Percentiles rank a stretch among this genome's conserved stretches.
phyloP scores from a whole-genome alignment of 805 yeast genomes.

The Spathaspora arborariae region DNA sequence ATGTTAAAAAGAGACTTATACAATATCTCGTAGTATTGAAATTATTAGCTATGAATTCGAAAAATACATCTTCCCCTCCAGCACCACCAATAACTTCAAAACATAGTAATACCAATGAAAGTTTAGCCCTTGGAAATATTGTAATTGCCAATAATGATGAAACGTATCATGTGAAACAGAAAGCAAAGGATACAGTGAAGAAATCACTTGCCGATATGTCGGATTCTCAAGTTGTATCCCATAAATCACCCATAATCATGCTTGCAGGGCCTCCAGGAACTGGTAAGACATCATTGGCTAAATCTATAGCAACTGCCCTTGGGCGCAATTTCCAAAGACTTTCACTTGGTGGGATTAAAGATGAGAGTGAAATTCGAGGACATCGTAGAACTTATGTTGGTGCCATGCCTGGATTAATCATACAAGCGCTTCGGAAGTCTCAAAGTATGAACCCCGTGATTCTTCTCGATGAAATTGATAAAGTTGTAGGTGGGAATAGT shows the following conservation, averaged over 20 bases:
- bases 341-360: slow-evolving; percentile 83
- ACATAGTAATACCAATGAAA: neutral
- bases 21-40: slow-evolving; percentile 80
- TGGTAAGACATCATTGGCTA: slow-evolving; percentile 85
- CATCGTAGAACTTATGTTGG: slow-evolving; percentile 91
- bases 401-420: slow-evolving; percentile 82
- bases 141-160: slow-evolving; percentile 37
- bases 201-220: slow-evolving; percentile 6
- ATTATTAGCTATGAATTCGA: slow-evolving; percentile 43
- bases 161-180: slow-evolving; percentile 20
- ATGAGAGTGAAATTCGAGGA: slow-evolving; percentile 86
- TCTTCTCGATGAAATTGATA: slow-evolving; percentile 81
- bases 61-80: slow-evolving; percentile 7
- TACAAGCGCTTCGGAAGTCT: slow-evolving; percentile 72
- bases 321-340: slow-evolving; percentile 75
- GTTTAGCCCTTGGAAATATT: slow-evolving; percentile 14
- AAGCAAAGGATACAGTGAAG: slow-evolving; percentile 14
- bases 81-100: neutral
- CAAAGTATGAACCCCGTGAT: slow-evolving; percentile 81
- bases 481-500: slow-evolving; percentile 54
- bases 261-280: slow-evolving; percentile 94
- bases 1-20: slow-evolving; percentile 60
- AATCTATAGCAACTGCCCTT: slow-evolving; percentile 71
- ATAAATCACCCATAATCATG: slow-evolving; percentile 70
- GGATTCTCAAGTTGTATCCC: too few species aligned